A percentile compares a stretch with the other conserved stretches of the same genome.
Conservation (phyloP, 352 stramenopile genomes). For the Globisporangium uncinulatum region DNA sequence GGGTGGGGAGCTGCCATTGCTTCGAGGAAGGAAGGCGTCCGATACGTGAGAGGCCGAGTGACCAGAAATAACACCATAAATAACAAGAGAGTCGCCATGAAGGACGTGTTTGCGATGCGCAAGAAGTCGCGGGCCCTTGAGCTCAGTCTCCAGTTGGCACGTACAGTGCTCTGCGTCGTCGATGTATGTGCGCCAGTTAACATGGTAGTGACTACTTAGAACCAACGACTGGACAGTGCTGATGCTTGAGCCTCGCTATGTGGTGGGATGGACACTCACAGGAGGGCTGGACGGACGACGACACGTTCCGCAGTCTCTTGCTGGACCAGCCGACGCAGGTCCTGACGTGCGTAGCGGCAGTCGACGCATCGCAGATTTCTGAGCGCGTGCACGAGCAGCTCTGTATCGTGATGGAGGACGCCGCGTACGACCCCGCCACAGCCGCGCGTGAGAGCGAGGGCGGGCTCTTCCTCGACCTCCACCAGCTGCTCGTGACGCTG, state of each 20-base stretch:
- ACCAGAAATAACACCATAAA: background rate
- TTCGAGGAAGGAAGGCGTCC: no score
- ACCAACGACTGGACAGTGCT: background rate
- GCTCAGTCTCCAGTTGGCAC: conserved; percentile 39
- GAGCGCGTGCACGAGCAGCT: conserved; percentile 37
- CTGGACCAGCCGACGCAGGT: conserved; percentile 36
- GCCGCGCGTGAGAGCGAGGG: conserved; percentile 56
- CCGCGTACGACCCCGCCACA: conserved; percentile 41
- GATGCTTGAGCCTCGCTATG: conserved; percentile 1
- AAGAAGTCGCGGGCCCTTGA: conserved; percentile 43
- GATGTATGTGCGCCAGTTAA: conserved; percentile 13
- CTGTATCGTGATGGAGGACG: conserved; percentile 43
- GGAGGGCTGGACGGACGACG: conserved; percentile 25
- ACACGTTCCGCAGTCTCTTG: conserved; percentile 39
- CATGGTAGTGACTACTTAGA: no score
- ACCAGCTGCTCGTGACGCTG: conserved; percentile 28
- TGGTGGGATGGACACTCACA: conserved; percentile 4
- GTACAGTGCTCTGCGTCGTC: conserved; percentile 17
- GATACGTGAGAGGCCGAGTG: no score
- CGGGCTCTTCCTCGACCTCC: conserved; percentile 57
- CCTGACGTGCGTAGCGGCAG: conserved; percentile 17
- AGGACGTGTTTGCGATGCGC: conserved; percentile 47
- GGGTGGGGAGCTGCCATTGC: no score
- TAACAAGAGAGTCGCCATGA: conserved; percentile 19
- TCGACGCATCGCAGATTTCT: conserved; percentile 23